phyloP scores from a whole-genome alignment of 371 early-diverging fungal species.

The Syncephalastrum monosporum region DNA sequence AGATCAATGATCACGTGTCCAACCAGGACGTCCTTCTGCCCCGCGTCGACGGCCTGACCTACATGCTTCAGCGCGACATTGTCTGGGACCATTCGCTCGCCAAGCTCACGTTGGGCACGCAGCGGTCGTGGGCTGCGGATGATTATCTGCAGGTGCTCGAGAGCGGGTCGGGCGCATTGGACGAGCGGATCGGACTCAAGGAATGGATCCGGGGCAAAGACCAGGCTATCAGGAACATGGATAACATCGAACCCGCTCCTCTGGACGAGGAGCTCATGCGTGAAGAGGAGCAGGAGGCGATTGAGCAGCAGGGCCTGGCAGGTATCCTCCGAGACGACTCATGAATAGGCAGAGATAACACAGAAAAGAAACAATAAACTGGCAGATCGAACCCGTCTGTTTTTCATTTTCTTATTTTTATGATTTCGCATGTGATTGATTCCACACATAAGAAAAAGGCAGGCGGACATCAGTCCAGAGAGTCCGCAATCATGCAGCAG shows the following conservation, averaged over 20 bases:
- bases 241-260: neutral
- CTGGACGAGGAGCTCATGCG: too few species aligned
- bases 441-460: neutral
- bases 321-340: neutral
- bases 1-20: slow-evolving; percentile 13
- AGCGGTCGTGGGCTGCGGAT: slow-evolving; percentile 14
- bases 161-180: slow-evolving; percentile 14
- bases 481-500: too few species aligned
- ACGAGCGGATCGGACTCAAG: slow-evolving; percentile 22
- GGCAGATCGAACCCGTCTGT: too few species aligned
- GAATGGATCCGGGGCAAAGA: slow-evolving; percentile 21
- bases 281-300: neutral
- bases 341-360: too few species aligned
- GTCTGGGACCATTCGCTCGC: slow-evolving; percentile 22
- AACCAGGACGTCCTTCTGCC: slow-evolving; percentile 12
- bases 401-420: too few species aligned
- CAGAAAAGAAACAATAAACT: neutral
- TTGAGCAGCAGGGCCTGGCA: neutral
- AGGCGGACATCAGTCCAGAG: too few species aligned
- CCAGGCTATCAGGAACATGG: slow-evolving; percentile 6
- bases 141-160: slow-evolving; percentile 19
- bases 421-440: neutral
- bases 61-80: slow-evolving; percentile 24
- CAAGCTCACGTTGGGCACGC: slow-evolving; percentile 14
- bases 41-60: slow-evolving; percentile 23